A percentile compares a stretch with the other conserved stretches of the same genome.
These are phyloP conservation scores for Gossypium arboreum DNA, from an alignment of 345 rosid genomes.

Conservation along the genomic window DNA sequence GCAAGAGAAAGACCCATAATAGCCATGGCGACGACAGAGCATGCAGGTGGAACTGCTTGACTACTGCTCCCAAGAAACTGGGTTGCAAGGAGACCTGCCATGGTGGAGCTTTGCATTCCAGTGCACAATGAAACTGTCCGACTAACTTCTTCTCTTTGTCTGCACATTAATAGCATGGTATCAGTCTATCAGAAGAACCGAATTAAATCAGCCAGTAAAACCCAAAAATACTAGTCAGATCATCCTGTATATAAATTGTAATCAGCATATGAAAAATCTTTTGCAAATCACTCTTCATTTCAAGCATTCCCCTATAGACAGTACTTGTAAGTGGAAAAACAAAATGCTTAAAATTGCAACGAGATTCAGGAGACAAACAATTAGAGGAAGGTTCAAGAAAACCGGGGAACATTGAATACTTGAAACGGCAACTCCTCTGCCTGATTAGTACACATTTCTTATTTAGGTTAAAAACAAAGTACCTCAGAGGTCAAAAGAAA, in stretches of 20 bases:
- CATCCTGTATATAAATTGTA: neutral
- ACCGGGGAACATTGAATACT: neutral
- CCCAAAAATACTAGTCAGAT: neutral
- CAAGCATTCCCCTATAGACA: neutral
- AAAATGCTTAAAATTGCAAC: neutral
- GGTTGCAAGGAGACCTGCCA: conserved; percentile 84
- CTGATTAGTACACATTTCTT: neutral
- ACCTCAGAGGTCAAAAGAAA: neutral
- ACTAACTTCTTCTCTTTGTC: conserved; percentile 89
- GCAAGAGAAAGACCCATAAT: conserved; percentile 95
- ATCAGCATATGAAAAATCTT: neutral
- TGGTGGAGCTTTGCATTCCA: conserved; percentile 95
- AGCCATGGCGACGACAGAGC: conserved; percentile 96
- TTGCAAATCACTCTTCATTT: neutral
- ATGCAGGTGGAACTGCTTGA: conserved; percentile 93
- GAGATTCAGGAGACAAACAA: neutral
- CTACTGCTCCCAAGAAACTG: conserved; percentile 83
- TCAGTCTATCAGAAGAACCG: conserved; percentile 8
- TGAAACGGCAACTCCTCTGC: neutral
- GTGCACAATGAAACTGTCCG: conserved; percentile 86
- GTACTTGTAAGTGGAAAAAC: neutral
- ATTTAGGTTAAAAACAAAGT: neutral
- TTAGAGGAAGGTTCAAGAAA: neutral
- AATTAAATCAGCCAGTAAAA: neutral
- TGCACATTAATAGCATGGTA: conserved; percentile 25